Evolutionary conservation across 805 yeast species (phyloP), one percentile per base, ranked within the genome.

Genomic region (Ogataea glucozyma): DNA sequence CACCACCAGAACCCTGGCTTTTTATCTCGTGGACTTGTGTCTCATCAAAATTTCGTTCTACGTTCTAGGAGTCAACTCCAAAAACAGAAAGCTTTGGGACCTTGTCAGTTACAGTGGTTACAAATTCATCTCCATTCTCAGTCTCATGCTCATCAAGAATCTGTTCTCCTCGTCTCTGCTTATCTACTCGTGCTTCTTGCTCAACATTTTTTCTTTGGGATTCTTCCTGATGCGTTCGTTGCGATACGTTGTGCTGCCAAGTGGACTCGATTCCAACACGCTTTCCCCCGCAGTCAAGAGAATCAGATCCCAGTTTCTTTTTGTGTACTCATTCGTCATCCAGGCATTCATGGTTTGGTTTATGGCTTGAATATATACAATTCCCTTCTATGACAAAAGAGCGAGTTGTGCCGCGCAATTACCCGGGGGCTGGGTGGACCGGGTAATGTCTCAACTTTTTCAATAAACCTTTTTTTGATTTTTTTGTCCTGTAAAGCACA

Each of bases 21-120:
- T 88, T 57, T 79, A 88, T 43, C 56, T 88, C 14, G 56, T 87
- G 46, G 99, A 93, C 65, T 73, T 91, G 16, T 64, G 78, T 31
- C 70, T 91, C 20, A 75, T 93, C 53, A 86, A 85, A 57, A 68
- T 88, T 31, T 96, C 96, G 1, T 76, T 95, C 44, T 93, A 91
- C 65, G 70, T 91, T 36, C 73, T 93, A 46, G 79, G 78, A 46
- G 81, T 88, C 41, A 76, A 78, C 12, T 76, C 85, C 10, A 85
- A 81, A 53, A 57, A 52, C 32, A 51, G 62, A 21, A 61, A 61
- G 26, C 62, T 87, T 29, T 81, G 90, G 75, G 99, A 93, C 62
- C 70, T 93, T 47, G 76, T 87, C 8, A 83, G 96, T 47, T 93
- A 88, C 66, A 83, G 90, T 38, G 97, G 98, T 26, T 95, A 93